phyloP scores from a whole-genome alignment of 78 protist genomes.

The Speleostelium caveatum region DNA sequence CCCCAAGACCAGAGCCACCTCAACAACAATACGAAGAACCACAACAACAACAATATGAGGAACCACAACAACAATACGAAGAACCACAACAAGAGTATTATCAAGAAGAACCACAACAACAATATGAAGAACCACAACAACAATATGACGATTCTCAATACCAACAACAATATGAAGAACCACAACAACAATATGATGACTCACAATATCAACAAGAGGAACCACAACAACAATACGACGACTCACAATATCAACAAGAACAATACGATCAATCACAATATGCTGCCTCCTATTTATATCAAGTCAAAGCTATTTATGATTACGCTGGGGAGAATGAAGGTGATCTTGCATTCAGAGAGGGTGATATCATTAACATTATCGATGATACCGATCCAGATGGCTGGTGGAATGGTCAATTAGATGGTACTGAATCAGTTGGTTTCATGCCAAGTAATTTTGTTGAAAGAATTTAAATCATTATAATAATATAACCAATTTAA shows the following conservation, averaged over 20 bases:
- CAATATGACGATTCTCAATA: constrained; percentile 22
- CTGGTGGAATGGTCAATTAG: constrained; percentile 77
- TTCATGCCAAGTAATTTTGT: constrained; percentile 56
- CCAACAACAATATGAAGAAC: constrained; percentile 31
- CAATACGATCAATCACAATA: constrained; percentile 17
- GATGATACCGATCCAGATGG: constrained; percentile 76
- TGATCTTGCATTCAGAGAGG: constrained; percentile 70
- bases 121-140: constrained; percentile 14
- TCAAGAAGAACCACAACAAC: constrained; percentile 28
- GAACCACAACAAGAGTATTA: constrained; percentile 39
- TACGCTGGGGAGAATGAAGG: constrained; percentile 77
- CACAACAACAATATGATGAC: constrained; percentile 56
- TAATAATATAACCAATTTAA: background rate
- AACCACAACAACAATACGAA: constrained; percentile 21
- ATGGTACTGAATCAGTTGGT: constrained; percentile 29
- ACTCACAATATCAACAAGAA: constrained; percentile 13
- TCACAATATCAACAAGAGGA: constrained; percentile 21
- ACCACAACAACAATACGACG: constrained; percentile 10
- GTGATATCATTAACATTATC: constrained; percentile 71
- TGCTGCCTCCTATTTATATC: background rate
- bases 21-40: background rate
- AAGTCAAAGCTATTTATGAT: constrained; percentile 66
- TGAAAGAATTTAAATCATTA: too few relatives aligned
- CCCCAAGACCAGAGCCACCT: constrained; percentile 33
- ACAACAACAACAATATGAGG: constrained; percentile 5